Evolutionary conservation across 495 filamentous ascomycete species (phyloP).

Genomic region (Aspergillus conjunctus): DNA sequence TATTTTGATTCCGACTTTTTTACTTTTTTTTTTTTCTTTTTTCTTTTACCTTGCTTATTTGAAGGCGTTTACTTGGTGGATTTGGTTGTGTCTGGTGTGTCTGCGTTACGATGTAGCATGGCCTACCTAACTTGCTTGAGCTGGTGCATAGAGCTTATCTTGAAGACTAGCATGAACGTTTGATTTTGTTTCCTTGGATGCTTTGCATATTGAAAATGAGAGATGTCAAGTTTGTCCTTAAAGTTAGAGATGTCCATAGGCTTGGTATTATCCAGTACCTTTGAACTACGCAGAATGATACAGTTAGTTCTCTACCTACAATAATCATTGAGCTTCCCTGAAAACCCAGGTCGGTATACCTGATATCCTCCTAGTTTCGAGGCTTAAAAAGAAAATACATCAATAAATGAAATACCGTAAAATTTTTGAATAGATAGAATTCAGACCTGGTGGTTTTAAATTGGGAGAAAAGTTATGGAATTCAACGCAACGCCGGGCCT

Average conservation of each 20-base stretch:
- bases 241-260: too few species aligned
- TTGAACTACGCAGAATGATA: too few species aligned
- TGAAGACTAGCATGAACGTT: conserved; percentile 8
- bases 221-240: conserved; percentile 13
- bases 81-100: not conserved
- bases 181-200: conserved; percentile 18
- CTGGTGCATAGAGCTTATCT: conserved; percentile 14
- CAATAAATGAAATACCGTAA: not conserved
- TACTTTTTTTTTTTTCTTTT: conserved; percentile 14
- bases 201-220: conserved; percentile 21
- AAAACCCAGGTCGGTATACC: too few species aligned
- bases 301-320: too few species aligned
- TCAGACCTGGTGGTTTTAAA: too few species aligned
- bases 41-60: not conserved
- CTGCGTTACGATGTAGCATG: too few species aligned
- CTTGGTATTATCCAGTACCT: too few species aligned
- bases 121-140: too few species aligned
- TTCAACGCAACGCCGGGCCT: conserved; percentile 40
- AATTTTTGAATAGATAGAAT: not conserved
- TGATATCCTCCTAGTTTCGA: too few species aligned
- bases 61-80: not conserved
- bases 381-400: conserved; percentile 11
- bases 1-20: conserved; percentile 4
- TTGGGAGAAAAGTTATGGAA: too few species aligned
- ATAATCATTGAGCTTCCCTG: too few species aligned